Conservation (phyloP, 1,284 basidiomycete species). For the Naganishia albida region DNA sequence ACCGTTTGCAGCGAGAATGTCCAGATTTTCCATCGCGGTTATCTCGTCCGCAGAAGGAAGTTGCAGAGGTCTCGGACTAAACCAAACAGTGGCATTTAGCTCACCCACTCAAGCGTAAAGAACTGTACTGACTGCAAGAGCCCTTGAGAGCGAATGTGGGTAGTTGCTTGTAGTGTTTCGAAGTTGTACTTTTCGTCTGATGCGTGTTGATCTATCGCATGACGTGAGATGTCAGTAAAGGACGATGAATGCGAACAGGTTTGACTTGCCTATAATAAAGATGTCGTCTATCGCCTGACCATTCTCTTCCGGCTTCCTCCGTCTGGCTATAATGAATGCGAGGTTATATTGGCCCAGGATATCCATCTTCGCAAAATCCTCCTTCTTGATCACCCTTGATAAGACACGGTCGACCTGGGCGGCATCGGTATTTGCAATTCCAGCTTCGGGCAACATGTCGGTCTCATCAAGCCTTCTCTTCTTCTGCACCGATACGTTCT, state of each 20-base stretch:
- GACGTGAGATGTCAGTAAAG: neutral
- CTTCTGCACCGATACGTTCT: neutral
- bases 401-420: conserved; percentile 70
- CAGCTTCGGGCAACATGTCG: conserved; percentile 55
- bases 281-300: conserved; percentile 65
- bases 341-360: conserved; percentile 94
- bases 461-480: conserved; percentile 5
- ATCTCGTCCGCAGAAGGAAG: conserved; percentile 89
- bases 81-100: conserved; percentile 5
- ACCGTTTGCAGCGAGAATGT: conserved; percentile 79
- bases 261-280: conserved; percentile 90
- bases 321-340: conserved; percentile 83
- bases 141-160: conserved; percentile 81
- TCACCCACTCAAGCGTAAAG: neutral
- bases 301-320: conserved; percentile 37
- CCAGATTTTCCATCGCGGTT: conserved; percentile 80
- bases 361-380: conserved; percentile 81
- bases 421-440: conserved; percentile 64
- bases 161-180: conserved; percentile 85
- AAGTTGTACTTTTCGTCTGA: conserved; percentile 98
- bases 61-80: conserved; percentile 74
- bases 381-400: conserved; percentile 81
- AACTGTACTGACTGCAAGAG: conserved; percentile 66
- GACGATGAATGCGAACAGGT: conserved; percentile 40
- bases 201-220: conserved; percentile 56